Evolutionary conservation across 1,284 basidiomycete genomes (phyloP), one percentile per base, ranked within the genome.

Genomic region (Apiotrichum brassicae): DNA sequence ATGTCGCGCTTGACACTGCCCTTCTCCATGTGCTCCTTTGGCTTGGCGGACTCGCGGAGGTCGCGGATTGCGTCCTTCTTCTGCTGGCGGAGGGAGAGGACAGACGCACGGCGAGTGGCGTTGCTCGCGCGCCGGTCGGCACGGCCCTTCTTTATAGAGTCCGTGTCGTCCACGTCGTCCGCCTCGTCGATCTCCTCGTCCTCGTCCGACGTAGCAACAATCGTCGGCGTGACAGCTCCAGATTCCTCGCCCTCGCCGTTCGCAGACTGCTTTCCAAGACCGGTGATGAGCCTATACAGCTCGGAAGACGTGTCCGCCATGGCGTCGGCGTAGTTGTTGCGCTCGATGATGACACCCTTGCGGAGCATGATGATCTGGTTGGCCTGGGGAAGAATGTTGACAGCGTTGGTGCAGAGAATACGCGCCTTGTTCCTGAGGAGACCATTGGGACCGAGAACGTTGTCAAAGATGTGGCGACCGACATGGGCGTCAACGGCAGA

Each of bases 381-480:
- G 43, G 88, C 86, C 51, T 90, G 78, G 42, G 81, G 80, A 43
- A 93, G 77, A 66, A 87, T 93, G 16, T 89, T 81, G 35, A 97
- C 84, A 40, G 85, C 85, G 71, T 97, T 56, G 19, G 91, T 94
- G 51, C 93, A 88, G 3, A 97, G 75, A 44, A 97, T 79, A 23
- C 93, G 79, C 6, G 90, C 90, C 72, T 94, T 94, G 35, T 81
- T 80, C 16, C 85, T 80, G 25, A 97, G 81, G 3, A 97, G 65
- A 49, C 93, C 93, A 46, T 82, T 76, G 2, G 92, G 91, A 3
- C 93, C 93, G 52, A 97, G 86, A 28, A 97, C 89, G 41, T 87
- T 78, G 61, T 94, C 89, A 83, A 72, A 79, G 46, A 72, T 65
- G 53, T 73, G 82, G 24, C 79, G 77, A 32, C 82, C 83, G 43